Evolutionary conservation across 257 asterid species (phyloP).

Genomic region (Datura wrightii): DNA sequence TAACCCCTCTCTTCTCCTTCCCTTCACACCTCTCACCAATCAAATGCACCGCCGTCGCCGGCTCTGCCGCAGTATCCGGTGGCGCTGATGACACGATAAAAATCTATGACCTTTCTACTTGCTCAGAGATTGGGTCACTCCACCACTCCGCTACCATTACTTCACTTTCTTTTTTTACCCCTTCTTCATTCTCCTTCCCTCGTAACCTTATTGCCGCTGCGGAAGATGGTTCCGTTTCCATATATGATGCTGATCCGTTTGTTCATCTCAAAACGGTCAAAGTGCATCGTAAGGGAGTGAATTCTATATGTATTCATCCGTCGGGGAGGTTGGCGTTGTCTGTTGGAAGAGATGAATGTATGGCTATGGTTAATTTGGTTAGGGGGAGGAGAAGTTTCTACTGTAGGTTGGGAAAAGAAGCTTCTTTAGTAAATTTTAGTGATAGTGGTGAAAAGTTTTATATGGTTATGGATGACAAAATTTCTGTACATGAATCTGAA

Average conservation of each 20-base stretch:
- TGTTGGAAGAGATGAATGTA: conserved; percentile 80
- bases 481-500: conserved; percentile 76
- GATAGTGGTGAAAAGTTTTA: conserved; percentile 66
- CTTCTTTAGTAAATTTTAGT: conserved; percentile 62
- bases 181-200: conserved; percentile 67
- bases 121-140: conserved; percentile 81
- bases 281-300: conserved; percentile 69
- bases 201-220: conserved; percentile 79
- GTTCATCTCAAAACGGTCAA: conserved; percentile 75
- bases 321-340: conserved; percentile 82
- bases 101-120: conserved; percentile 84
- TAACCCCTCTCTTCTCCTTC: conserved; percentile 77
- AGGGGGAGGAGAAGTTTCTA: conserved; percentile 82
- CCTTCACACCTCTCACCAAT: conserved; percentile 94
- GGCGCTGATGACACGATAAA: conserved; percentile 94
- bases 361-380: conserved; percentile 90
- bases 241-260: conserved; percentile 90
- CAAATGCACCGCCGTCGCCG: conserved; percentile 84
- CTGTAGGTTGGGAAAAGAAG: conserved; percentile 77
- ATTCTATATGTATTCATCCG: conserved; percentile 76
- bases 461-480: conserved; percentile 73
- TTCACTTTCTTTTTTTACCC: conserved; percentile 76
- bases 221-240: conserved; percentile 67
- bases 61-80: conserved; percentile 89
- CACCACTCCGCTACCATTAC: conserved; percentile 74